Evolutionary conservation across 257 asterid genomes (phyloP).

Genomic region (Penstemon davidsonii): DNA sequence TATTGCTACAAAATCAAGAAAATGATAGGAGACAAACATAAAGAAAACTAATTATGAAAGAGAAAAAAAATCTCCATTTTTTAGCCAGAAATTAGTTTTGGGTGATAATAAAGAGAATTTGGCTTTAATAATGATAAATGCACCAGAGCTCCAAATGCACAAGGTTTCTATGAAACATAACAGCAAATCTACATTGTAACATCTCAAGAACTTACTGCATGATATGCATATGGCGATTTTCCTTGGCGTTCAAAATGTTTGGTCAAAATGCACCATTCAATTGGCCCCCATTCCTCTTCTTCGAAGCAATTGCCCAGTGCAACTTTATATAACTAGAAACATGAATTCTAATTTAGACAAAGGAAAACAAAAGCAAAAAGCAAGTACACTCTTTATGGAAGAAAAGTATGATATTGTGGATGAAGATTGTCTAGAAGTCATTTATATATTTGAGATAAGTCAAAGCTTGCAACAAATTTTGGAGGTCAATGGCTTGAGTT

Average conservation of each 20-base stretch:
- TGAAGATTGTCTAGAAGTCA: background rate
- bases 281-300: slow-evolving; percentile 90
- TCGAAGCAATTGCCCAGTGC: slow-evolving; percentile 84
- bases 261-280: slow-evolving; percentile 88
- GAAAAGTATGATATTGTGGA: background rate
- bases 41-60: background rate
- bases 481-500: background rate
- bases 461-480: slow-evolving; percentile 7
- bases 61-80: background rate
- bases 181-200: background rate
- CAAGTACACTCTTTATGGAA: background rate
- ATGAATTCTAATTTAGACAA: slow-evolving; percentile 25
- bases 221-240: slow-evolving; percentile 92
- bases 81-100: background rate
- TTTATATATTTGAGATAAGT: background rate
- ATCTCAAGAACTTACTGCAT: slow-evolving; percentile 69
- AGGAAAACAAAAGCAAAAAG: background rate
- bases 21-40: background rate
- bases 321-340: slow-evolving; percentile 66
- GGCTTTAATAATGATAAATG: background rate
- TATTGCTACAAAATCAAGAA: slow-evolving; percentile 53
- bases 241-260: slow-evolving; percentile 97
- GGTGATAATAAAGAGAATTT: background rate
- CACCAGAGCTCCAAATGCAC: slow-evolving; percentile 6
- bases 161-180: background rate